A percentile compares a stretch with the other conserved stretches of the same genome.
phyloP scores from a whole-genome alignment of 2,329 filamentous ascomycete species.

The Neonectria punicea region DNA sequence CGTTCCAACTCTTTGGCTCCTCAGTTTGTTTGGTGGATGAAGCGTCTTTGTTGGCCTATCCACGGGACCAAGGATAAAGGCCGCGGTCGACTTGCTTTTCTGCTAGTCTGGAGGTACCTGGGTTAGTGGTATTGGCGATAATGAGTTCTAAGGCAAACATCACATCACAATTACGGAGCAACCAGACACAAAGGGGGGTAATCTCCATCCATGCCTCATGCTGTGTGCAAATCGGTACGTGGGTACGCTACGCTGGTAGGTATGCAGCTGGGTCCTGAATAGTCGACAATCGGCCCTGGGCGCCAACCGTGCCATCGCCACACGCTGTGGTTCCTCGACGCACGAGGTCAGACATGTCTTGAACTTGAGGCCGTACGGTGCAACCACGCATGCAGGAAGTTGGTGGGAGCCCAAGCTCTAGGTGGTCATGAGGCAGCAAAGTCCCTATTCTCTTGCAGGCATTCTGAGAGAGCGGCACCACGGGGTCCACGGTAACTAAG shows the following conservation, averaged over 20 bases:
- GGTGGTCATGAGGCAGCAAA: not conserved
- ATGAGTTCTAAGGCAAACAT: slow-evolving; percentile 24
- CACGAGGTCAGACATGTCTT: slow-evolving; percentile 13
- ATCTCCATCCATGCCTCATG: slow-evolving; percentile 22
- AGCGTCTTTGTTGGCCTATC: slow-evolving; percentile 10
- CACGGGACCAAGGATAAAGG: not conserved
- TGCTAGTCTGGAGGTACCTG: slow-evolving; percentile 5
- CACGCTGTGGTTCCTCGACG: slow-evolving; percentile 6
- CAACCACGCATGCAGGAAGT: slow-evolving; percentile 1
- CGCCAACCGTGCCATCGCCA: slow-evolving; percentile 11
- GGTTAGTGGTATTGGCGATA: slow-evolving; percentile 6
- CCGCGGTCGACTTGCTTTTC: slow-evolving; percentile 5
- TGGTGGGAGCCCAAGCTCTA: not conserved
- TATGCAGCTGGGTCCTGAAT: slow-evolving; percentile 12
- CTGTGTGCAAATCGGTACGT: slow-evolving; percentile 12
- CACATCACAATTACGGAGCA: slow-evolving; percentile 23
- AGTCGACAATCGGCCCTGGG: slow-evolving; percentile 17
- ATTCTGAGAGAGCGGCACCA: not conserved
- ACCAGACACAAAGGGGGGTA: slow-evolving; percentile 13
- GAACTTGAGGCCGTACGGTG: slow-evolving; percentile 21
- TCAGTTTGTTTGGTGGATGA: not conserved
- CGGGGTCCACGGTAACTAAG: not conserved
- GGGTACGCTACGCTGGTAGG: slow-evolving; percentile 11
- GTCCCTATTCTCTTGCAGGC: not conserved
- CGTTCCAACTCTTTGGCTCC: not conserved